phyloP scores from a whole-genome alignment of 2,329 filamentous ascomycete genomes.

The Penicillium sp. region DNA sequence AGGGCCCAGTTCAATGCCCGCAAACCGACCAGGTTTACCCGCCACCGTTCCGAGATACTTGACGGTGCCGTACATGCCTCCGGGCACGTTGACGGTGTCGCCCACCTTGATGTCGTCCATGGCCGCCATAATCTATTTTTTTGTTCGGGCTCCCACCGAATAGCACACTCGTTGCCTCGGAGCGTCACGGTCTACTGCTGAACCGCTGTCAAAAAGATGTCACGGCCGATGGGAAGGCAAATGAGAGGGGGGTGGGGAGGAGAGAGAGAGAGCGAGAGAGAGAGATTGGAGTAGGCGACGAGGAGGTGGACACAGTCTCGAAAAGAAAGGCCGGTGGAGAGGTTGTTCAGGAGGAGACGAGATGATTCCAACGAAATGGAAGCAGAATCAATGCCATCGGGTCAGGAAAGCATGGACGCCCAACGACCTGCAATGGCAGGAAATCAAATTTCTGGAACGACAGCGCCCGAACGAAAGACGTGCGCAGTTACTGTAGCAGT shows the following conservation, averaged over 20 bases:
- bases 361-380: conserved; percentile 6
- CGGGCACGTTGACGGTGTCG: conserved; percentile 84
- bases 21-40: conserved; percentile 86
- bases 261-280: background rate
- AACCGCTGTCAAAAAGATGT: too few relatives aligned
- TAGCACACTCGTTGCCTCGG: too few relatives aligned
- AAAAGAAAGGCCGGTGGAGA: conserved; percentile 7
- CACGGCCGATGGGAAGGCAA: too few relatives aligned
- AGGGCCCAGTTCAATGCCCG: conserved; percentile 78
- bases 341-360: conserved; percentile 10
- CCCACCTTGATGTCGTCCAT: conserved; percentile 61
- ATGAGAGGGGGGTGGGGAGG: too few relatives aligned
- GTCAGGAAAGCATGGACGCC: background rate
- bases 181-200: too few relatives aligned
- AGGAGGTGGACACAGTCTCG: background rate
- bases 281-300: conserved; percentile 6
- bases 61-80: conserved; percentile 83
- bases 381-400: conserved; percentile 10
- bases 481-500: too few relatives aligned
- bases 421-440: background rate
- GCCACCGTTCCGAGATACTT: conserved; percentile 82
- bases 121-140: conserved; percentile 25
- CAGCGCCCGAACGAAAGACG: too few relatives aligned
- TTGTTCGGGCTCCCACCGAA: too few relatives aligned
- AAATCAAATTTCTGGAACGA: background rate